These are phyloP conservation scores for Hypoxylon sp. DNA, from an alignment of 2,329 filamentous ascomycete genomes.

Conservation along the genomic window DNA sequence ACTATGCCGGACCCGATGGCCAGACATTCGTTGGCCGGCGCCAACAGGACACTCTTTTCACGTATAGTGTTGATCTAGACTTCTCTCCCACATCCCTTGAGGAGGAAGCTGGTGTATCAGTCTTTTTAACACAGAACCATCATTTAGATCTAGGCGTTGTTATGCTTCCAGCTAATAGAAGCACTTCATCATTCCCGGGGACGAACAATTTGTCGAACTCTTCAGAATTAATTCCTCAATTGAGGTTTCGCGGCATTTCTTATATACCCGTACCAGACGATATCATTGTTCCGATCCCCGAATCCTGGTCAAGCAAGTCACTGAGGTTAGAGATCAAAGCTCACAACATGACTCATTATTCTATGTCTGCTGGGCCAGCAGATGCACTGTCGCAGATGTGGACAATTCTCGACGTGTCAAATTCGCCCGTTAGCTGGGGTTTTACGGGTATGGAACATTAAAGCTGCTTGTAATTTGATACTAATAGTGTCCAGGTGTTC, in stretches of 20 bases:
- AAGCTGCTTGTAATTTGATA: not conserved
- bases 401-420: conserved; percentile 55
- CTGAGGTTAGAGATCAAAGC: conserved; percentile 62
- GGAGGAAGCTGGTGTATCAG: conserved; percentile 67
- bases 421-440: conserved; percentile 58
- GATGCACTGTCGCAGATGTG: conserved; percentile 52
- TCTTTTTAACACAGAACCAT: conserved; percentile 69
- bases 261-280: conserved; percentile 58
- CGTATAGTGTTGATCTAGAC: conserved; percentile 63
- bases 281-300: conserved; percentile 58
- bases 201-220: conserved; percentile 23
- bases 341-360: conserved; percentile 63
- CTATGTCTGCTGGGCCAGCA: conserved; percentile 58
- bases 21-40: conserved; percentile 69
- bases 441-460: conserved; percentile 56
- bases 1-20: conserved; percentile 62
- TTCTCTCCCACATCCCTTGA: conserved; percentile 58
- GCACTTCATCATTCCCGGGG: conserved; percentile 46
- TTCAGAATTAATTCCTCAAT: conserved; percentile 55
- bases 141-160: conserved; percentile 65
- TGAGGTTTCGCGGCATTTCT: conserved; percentile 63
- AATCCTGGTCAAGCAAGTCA: conserved; percentile 54
- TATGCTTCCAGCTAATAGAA: conserved; percentile 54
- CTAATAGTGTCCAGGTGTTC: conserved; percentile 57
- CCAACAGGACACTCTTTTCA: conserved; percentile 70